Evolutionary conservation across 352 stramenopile genomes (phyloP).

Genomic region (Globisporangium spiculum): DNA sequence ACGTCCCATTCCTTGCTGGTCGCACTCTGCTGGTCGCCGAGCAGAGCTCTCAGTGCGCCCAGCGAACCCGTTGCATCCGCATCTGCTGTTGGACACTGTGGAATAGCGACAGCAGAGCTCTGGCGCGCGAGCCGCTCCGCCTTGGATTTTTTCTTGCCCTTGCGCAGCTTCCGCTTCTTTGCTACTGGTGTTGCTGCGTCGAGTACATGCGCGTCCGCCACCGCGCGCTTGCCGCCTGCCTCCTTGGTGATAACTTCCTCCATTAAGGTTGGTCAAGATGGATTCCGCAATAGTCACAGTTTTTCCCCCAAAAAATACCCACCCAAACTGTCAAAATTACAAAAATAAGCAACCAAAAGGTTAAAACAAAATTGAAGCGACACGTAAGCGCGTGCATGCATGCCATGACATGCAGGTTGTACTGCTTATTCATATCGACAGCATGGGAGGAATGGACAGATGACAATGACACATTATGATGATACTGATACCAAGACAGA

Average conservation of each 20-base stretch:
- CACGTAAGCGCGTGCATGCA: background rate
- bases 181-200: background rate
- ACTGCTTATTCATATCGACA: background rate
- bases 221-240: background rate
- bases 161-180: constrained; percentile 27
- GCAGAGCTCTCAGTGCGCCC: constrained; percentile 1
- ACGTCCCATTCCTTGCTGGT: constrained; percentile 46
- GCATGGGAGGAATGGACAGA: background rate
- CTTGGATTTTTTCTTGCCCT: constrained; percentile 35
- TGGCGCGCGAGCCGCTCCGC: constrained; percentile 21
- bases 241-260: background rate
- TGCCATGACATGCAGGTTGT: background rate
- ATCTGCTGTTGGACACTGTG: background rate
- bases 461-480: constrained; percentile 13
- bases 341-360: background rate
- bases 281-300: background rate
- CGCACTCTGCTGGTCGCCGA: constrained; percentile 8
- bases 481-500: constrained; percentile 14
- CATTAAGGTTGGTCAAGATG: background rate
- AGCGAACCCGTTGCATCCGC: constrained; percentile 3
- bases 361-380: too few relatives aligned
- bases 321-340: background rate
- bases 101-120: background rate
- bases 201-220: background rate
- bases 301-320: background rate